Base-by-base conservation (phyloP, 2,329 filamentous ascomycete genomes). In the Ilyonectria robusta region DNA sequence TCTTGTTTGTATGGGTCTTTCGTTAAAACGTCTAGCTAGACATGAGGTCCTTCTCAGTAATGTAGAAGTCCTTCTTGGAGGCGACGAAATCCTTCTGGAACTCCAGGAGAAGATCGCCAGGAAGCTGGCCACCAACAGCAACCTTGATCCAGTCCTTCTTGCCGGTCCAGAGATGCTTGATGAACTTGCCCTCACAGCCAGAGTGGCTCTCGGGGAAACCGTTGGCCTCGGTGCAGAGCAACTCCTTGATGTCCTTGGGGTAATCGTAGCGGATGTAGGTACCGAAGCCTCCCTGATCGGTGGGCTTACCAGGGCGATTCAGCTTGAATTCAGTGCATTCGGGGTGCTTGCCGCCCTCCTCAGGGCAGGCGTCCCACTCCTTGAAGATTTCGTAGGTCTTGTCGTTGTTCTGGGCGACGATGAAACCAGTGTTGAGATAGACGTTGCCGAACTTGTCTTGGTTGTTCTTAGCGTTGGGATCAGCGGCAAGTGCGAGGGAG, bases 351-450 rank as follows among this genome's bases (percentile, higher is more conserved):
- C 79, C 79, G 50, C 76, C 72, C 10, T 84, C 81, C 48, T 82
- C 76, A 29, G 83, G 78, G 69, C 83, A 84, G 55, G 75, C 76
- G 37, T 80, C 78, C 86, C 86, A 87, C 50, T 83, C 84, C 65
- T 84, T 81, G 44, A 87, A 78, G 40, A 88, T 85, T 35, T 84
- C 79, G 68, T 82, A 82, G 1, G 84, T 85, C 68, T 81, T 81
- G 17, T 80, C 75, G 70, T 84, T 84, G 75, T 86, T 86, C 77
- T 87, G 85, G 4, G 85, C 82, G 44, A 87, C 77, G 75, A 87
- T 86, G 79, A 87, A 87, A 19, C 85, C 85, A 1, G 85, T 86
- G 78, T 87, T 87, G 72, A 83, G 80, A 80, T 82, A 84, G 70
- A 79, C 71, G 61, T 79, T 81, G 65, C 78, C 79, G 26, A 78